Conservation (phyloP, 148 eudicot genomes). For the Suaeda aralocaspica region DNA sequence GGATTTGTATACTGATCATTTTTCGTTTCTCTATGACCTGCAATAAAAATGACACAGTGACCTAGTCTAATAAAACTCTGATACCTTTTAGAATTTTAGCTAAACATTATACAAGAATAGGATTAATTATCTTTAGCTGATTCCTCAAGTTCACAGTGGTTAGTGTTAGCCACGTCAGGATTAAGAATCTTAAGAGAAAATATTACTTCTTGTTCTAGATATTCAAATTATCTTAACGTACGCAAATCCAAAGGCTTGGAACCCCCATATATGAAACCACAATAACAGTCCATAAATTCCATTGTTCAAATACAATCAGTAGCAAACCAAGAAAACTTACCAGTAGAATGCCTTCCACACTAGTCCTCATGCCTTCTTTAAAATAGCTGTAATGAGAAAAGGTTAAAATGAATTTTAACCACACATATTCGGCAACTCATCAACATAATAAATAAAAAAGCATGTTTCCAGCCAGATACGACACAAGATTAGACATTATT, state of each 20-base stretch:
- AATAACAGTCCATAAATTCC: not conserved
- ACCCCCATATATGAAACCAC: too few species aligned
- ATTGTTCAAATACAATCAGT: not conserved
- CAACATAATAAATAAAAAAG: not conserved
- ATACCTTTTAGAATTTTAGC: not conserved
- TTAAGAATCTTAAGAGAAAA: too few species aligned
- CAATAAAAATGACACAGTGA: not conserved
- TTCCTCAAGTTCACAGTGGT: too few species aligned
- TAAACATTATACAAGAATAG: too few species aligned
- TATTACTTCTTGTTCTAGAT: too few species aligned
- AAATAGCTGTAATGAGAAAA: conserved; percentile 46
- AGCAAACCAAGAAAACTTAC: conserved; percentile 32
- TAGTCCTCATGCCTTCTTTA: conserved; percentile 98
- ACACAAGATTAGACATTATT: not conserved
- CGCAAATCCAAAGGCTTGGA: too few species aligned
- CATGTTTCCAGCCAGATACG: not conserved
- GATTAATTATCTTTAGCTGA: too few species aligned
- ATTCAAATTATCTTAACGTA: too few species aligned
- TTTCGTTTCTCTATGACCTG: not conserved
- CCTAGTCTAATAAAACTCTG: too few species aligned
- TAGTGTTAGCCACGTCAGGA: too few species aligned
- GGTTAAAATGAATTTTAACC: not conserved
- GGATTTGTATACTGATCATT: too few species aligned
- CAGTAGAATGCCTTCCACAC: conserved; percentile 89
- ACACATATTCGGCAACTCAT: not conserved